Conservation (phyloP, 208 protist genomes). For the Leishmania martiniquensis region DNA sequence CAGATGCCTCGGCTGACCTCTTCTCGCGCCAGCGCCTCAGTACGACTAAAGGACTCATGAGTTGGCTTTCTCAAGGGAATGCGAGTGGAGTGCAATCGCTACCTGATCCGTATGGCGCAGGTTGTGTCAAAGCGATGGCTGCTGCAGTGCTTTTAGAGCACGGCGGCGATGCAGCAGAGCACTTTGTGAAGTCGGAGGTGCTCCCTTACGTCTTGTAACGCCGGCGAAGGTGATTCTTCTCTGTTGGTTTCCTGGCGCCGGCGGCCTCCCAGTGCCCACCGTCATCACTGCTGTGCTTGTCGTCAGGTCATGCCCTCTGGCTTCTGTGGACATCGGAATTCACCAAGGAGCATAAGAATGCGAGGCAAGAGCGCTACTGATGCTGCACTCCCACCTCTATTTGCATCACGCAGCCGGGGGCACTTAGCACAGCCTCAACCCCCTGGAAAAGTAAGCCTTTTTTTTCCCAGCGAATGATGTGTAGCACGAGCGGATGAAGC, state of each 20-base stretch:
- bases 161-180: slow-evolving; percentile 46
- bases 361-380: not conserved
- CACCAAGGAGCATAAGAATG: not conserved
- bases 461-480: not conserved
- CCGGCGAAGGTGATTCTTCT: not conserved
- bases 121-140: slow-evolving; percentile 74
- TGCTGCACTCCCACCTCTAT: not conserved
- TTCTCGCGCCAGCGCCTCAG: slow-evolving; percentile 52
- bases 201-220: slow-evolving; percentile 44
- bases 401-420: no score
- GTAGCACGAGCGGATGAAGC: not conserved
- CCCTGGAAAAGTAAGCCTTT: no score
- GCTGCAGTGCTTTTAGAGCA: slow-evolving; percentile 76
- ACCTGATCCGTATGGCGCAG: slow-evolving; percentile 74
- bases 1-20: slow-evolving; percentile 75
- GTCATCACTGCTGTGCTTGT: not conserved
- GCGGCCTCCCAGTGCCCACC: not conserved
- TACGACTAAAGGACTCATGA: slow-evolving; percentile 55
- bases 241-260: not conserved
- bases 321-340: not conserved
- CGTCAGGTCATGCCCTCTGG: not conserved
- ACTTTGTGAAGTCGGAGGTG: slow-evolving; percentile 62
- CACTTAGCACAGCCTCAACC: not conserved
- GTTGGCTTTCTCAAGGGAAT: slow-evolving; percentile 54
- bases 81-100: slow-evolving; percentile 37